These are phyloP conservation scores for Rubia peregrina DNA, from an alignment of 305 asterid genomes.

Conservation along the genomic window DNA sequence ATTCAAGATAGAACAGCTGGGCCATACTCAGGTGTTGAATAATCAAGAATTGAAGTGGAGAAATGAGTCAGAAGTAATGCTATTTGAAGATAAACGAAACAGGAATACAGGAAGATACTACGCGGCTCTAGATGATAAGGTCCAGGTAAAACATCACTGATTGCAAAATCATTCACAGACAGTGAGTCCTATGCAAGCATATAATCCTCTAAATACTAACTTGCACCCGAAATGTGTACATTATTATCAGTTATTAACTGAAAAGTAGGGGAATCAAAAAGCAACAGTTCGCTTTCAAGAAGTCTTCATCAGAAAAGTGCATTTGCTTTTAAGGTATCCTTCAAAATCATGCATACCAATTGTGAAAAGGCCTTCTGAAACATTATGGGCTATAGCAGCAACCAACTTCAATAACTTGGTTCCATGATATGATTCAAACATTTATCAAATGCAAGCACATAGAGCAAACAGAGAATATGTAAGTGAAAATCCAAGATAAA, in stretches of 20 bases:
- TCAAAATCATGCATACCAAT: background rate
- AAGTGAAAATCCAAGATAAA: slow-evolving; percentile 8
- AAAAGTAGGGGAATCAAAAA: background rate
- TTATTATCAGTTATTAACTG: no score
- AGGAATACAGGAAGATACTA: background rate
- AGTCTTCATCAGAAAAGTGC: no score
- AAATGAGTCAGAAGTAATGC: background rate
- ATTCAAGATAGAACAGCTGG: background rate
- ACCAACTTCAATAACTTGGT: background rate
- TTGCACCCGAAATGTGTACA: background rate
- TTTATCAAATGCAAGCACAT: slow-evolving; percentile 7
- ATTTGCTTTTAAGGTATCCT: background rate
- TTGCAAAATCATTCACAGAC: background rate
- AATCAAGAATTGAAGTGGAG: background rate
- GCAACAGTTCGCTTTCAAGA: background rate
- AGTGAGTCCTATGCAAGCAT: background rate
- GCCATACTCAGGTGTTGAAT: background rate
- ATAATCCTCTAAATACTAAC: background rate
- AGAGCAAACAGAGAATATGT: background rate
- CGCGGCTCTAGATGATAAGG: background rate
- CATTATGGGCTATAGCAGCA: background rate
- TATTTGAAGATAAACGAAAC: background rate
- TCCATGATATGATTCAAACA: background rate
- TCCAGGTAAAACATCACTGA: background rate
- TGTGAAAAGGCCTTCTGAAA: background rate